These are phyloP conservation scores for Gastrodia elata DNA, from an alignment of 106 monocot genomes.

Conservation along the genomic window DNA sequence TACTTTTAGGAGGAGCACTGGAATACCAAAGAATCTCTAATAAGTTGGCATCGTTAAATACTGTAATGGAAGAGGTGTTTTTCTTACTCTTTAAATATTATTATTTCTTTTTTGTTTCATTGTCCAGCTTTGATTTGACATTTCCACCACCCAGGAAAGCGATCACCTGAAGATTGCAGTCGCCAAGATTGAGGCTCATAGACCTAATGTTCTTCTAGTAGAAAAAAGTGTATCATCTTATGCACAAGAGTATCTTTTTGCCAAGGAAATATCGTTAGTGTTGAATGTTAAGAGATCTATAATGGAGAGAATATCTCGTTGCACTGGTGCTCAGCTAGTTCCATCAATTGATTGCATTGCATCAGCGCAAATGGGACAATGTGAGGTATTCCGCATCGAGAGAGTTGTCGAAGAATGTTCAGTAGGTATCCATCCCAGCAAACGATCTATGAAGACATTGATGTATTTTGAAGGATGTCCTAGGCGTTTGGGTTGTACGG, in stretches of 20 bases:
- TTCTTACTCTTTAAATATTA: not conserved
- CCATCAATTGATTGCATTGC: conserved; percentile 61
- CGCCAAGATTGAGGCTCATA: conserved; percentile 58
- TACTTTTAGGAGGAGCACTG: conserved; percentile 75
- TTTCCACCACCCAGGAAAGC: conserved; percentile 41
- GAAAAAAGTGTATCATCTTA: conserved; percentile 87
- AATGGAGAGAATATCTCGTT: conserved; percentile 73
- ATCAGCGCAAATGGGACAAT: conserved; percentile 49
- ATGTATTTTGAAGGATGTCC: conserved; percentile 98
- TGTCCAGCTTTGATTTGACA: conserved; percentile 5
- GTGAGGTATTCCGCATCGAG: conserved; percentile 61
- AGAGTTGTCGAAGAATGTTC: conserved; percentile 36
- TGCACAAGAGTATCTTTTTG: conserved; percentile 72
- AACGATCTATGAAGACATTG: conserved; percentile 57
- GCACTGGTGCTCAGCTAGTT: conserved; percentile 75
- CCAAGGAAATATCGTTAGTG: conserved; percentile 87
- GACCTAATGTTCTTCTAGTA: conserved; percentile 77
- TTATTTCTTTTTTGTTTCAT: not conserved
- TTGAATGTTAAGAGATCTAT: conserved; percentile 75
- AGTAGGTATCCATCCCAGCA: conserved; percentile 19
- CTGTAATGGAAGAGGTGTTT: conserved; percentile 66
- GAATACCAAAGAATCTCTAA: conserved; percentile 67
- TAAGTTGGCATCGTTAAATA: conserved; percentile 77
- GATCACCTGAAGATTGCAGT: conserved; percentile 50
- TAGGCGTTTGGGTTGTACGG: conserved; percentile 85